Percentiles rank a stretch among this genome's conserved stretches.
phyloP scores from a whole-genome alignment of 1,284 basidiomycete species.

The Pseudozyma sp. region DNA sequence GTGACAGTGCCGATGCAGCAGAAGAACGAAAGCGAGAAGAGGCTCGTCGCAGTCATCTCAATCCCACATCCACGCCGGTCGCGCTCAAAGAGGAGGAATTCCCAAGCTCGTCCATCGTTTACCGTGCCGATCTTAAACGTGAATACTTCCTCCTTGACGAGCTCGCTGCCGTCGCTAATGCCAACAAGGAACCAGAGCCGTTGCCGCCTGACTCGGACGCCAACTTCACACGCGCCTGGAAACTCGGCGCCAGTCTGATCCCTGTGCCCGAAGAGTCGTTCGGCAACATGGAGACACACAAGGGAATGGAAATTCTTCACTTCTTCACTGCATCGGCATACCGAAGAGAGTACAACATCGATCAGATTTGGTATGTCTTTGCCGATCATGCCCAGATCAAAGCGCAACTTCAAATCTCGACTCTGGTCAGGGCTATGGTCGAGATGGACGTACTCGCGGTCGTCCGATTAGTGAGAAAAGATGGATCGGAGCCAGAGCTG shows the following conservation, averaged over 20 bases:
- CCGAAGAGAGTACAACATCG: conserved; percentile 78
- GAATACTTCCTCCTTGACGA: conserved; percentile 51
- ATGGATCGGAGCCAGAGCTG: conserved; percentile 79
- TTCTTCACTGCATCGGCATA: conserved; percentile 76
- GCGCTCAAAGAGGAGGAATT: conserved; percentile 8
- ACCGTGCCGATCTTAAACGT: conserved; percentile 37
- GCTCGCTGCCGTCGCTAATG: conserved; percentile 56
- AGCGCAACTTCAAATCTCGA: conserved; percentile 85
- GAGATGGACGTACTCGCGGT: conserved; percentile 79
- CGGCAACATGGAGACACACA: conserved; percentile 77
- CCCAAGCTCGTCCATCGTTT: conserved; percentile 17
- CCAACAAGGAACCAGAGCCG: conserved; percentile 71
- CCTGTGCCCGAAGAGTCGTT: conserved; percentile 79
- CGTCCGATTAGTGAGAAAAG: conserved; percentile 80
- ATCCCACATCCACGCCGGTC: conserved; percentile 31
- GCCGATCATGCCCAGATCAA: conserved; percentile 77
- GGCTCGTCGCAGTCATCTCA: conserved; percentile 26
- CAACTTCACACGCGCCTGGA: conserved; percentile 83
- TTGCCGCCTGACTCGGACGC: conserved; percentile 76
- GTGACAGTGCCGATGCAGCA: conserved; percentile 35
- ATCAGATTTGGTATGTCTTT: conserved; percentile 89
- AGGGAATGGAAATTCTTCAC: conserved; percentile 87
- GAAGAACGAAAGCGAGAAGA: conserved; percentile 23
- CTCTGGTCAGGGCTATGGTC: conserved; percentile 84
- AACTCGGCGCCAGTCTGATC: conserved; percentile 89